Percentiles rank a stretch among this genome's conserved stretches.
These are phyloP conservation scores for Gloeostereum incarnatum DNA, from an alignment of 768 basidiomycete species.

Conservation along the genomic window DNA sequence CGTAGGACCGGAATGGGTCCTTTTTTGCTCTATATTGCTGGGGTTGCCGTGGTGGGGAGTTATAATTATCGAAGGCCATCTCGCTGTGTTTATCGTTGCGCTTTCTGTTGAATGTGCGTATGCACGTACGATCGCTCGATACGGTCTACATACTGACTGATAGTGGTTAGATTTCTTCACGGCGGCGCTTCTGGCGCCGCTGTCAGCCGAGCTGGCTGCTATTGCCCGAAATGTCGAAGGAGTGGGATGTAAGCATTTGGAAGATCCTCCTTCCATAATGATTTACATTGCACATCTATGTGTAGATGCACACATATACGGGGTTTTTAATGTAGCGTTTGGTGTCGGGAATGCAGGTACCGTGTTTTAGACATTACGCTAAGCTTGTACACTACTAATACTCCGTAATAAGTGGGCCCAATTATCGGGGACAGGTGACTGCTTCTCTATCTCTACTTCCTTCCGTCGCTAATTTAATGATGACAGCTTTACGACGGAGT, in stretches of 20 bases:
- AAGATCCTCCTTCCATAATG: constrained; percentile 1
- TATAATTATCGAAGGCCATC: constrained; percentile 32
- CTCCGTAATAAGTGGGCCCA: too few species aligned
- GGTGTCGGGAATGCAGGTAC: too few species aligned
- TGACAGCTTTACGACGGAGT: too few species aligned
- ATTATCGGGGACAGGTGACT: too few species aligned
- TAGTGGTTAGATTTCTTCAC: constrained; percentile 62
- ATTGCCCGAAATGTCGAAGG: constrained; percentile 48
- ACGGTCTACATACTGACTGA: constrained; percentile 16
- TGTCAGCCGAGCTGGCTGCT: constrained; percentile 59
- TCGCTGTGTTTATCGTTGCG: constrained; percentile 38
- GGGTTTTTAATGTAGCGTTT: constrained; percentile 64
- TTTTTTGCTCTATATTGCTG: constrained; percentile 34
- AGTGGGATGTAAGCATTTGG: constrained; percentile 48
- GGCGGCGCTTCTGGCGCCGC: constrained; percentile 47
- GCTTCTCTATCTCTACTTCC: too few species aligned
- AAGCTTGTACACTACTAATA: too few species aligned
- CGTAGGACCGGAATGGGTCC: constrained; percentile 46
- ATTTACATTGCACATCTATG: background rate
- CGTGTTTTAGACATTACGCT: too few species aligned
- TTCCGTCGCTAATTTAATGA: too few species aligned
- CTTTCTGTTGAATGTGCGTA: constrained; percentile 46
- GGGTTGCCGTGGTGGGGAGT: constrained; percentile 58
- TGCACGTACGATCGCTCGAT: background rate
- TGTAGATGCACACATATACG: constrained; percentile 67